Base-by-base conservation (phyloP, 306 rosid species). In the Prunus fruticosa region DNA sequence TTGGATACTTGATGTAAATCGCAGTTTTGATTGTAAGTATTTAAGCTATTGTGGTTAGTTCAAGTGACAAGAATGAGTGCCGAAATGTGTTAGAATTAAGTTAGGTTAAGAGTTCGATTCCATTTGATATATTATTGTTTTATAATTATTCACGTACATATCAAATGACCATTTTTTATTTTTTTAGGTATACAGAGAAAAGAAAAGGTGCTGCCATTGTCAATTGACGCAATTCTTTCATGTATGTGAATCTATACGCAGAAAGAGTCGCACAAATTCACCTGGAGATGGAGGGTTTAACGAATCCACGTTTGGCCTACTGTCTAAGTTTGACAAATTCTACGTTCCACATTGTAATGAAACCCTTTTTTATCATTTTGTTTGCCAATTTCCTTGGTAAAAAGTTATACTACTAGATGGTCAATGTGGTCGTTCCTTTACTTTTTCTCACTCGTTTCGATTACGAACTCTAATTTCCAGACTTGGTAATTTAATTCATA, bases 261-360 rank as follows among this genome's bases (percentile, higher is more conserved):
- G 53, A 49, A 49, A 13, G 53, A 5, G 16, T 49, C 53, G 18
- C 53, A 47, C 53, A 49, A 49, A 49, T 49, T 12, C 30, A 14
- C 64, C 25, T 46, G 50, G 8, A 6, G 4, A 15, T 14, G 2
- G 11, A 60, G 11, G 5, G 9, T 15, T 28, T 28, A 27, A 6
- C 22, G 43, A 15, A 2, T 28, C 67, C 67, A 62, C 22, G 15
- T 3, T 57, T 16, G 46, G 67, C 67, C 45, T 7, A 8, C 22
- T 6, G 67, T 63, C 10, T 4, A 70, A 32, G 34, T 82, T 79
- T 81, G 79, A 76, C 81, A 5, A 54, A 10, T 82, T 81, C 79
- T 45, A 20, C 4, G 8, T 46, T 77, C n/a, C 74, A 53, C 51
- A 18, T 41, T 22, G 23, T 64, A 20, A 20, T 9, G 3, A 18